These are phyloP conservation scores for Talaromyces sp. DNA, from an alignment of 2,329 filamentous ascomycete species.

Conservation along the genomic window DNA sequence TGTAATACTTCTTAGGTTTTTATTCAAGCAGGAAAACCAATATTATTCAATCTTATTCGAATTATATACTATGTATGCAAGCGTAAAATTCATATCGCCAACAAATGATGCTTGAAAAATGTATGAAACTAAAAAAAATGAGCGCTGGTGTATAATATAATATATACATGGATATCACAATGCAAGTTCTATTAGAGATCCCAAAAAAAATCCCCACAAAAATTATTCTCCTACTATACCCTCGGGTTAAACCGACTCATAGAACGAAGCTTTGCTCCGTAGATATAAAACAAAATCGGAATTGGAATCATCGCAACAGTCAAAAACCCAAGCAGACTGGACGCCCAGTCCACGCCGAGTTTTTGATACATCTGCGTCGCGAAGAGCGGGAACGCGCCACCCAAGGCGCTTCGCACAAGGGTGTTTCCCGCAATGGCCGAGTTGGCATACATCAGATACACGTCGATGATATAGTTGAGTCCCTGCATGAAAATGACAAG, in stretches of 20 bases:
- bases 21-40: too few species aligned
- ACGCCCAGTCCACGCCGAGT: slow-evolving; percentile 38
- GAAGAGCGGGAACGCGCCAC: slow-evolving; percentile 32
- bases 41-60: too few species aligned
- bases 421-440: slow-evolving; percentile 37
- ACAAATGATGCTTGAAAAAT: too few species aligned
- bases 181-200: too few species aligned
- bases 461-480: slow-evolving; percentile 42
- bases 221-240: not conserved
- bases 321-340: slow-evolving; percentile 35
- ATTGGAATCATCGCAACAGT: slow-evolving; percentile 41
- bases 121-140: too few species aligned
- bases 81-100: too few species aligned
- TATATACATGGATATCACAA: too few species aligned
- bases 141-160: too few species aligned
- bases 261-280: slow-evolving; percentile 41
- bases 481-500: slow-evolving; percentile 42
- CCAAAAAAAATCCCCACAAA: too few species aligned
- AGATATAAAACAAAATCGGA: slow-evolving; percentile 47
- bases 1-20: too few species aligned
- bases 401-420: slow-evolving; percentile 30
- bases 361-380: slow-evolving; percentile 35
- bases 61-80: too few species aligned
- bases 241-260: slow-evolving; percentile 35
- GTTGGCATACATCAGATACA: slow-evolving; percentile 37